Conservation (phyloP, 441 rosid genomes). For the Flueggea neowawraea region DNA sequence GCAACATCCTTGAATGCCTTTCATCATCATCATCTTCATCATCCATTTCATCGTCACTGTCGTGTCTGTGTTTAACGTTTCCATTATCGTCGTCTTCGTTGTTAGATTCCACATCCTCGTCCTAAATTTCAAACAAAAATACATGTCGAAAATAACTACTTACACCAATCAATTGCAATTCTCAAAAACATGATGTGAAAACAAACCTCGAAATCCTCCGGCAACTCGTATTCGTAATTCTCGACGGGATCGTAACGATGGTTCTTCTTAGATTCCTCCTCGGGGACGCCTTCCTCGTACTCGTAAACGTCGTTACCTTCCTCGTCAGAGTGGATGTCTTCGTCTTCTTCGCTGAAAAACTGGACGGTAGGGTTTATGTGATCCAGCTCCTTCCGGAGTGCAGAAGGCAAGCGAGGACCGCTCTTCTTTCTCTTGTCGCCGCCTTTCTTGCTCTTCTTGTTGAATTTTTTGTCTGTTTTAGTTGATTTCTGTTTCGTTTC, state of each 20-base stretch:
- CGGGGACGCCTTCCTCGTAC: slow-evolving; percentile 74
- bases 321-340: slow-evolving; percentile 38
- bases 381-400: slow-evolving; percentile 46
- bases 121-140: slow-evolving; percentile 36
- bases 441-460: slow-evolving; percentile 13
- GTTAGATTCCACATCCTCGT: slow-evolving; percentile 76
- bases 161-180: not conserved
- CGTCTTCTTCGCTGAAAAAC: slow-evolving; percentile 13
- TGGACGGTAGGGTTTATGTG: slow-evolving; percentile 20
- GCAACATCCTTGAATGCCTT: slow-evolving; percentile 77
- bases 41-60: too few relatives aligned
- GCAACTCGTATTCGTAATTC: slow-evolving; percentile 70
- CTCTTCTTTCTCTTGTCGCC: slow-evolving; percentile 11
- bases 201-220: slow-evolving; percentile 64
- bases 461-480: slow-evolving; percentile 20
- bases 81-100: slow-evolving; percentile 30
- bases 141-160: too few relatives aligned
- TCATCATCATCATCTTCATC: slow-evolving; percentile 45
- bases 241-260: slow-evolving; percentile 72
- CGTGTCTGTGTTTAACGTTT: slow-evolving; percentile 1
- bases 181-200: not conserved
- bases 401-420: slow-evolving; percentile 69
- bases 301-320: slow-evolving; percentile 57
- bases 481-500: slow-evolving; percentile 13
- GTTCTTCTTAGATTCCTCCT: slow-evolving; percentile 80